Percentiles rank a stretch among this genome's conserved stretches.
These are phyloP conservation scores for Bryoerythrophyllum caledonicum DNA, from an alignment of 225 moss, liverwort and hornwort genomes.

Conservation along the genomic window DNA sequence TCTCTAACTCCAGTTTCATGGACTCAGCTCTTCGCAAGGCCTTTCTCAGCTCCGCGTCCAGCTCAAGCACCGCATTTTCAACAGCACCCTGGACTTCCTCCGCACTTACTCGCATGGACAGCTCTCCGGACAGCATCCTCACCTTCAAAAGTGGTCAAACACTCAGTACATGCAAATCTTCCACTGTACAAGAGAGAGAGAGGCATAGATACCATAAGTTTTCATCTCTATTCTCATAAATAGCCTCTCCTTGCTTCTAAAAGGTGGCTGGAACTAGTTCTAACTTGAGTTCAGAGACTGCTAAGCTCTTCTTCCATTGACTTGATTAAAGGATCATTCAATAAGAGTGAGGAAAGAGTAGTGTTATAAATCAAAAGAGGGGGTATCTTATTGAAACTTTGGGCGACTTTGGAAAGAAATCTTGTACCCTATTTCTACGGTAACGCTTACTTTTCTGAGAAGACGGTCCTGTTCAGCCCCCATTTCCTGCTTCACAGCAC, in stretches of 20 bases:
- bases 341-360: too few relatives aligned
- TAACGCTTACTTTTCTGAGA: conserved; percentile 51
- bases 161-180: neutral
- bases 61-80: conserved; percentile 49
- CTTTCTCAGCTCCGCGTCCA: conserved; percentile 56
- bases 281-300: too few relatives aligned
- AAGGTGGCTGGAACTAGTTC: neutral
- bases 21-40: conserved; percentile 56
- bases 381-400: too few relatives aligned
- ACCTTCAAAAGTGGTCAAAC: conserved; percentile 34
- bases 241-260: too few relatives aligned
- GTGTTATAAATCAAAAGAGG: too few relatives aligned
- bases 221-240: too few relatives aligned
- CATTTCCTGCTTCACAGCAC: conserved; percentile 57
- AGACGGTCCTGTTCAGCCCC: conserved; percentile 57
- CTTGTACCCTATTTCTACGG: neutral
- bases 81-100: conserved; percentile 82
- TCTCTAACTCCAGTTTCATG: conserved; percentile 63
- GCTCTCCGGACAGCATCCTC: conserved; percentile 67
- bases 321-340: too few relatives aligned
- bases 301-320: too few relatives aligned
- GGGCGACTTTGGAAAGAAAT: too few relatives aligned
- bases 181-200: neutral
- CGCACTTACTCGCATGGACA: conserved; percentile 48
- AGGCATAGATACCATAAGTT: too few relatives aligned